phyloP scores from a whole-genome alignment of 2,329 filamentous ascomycete species.

The Aureobasidium vineae region DNA sequence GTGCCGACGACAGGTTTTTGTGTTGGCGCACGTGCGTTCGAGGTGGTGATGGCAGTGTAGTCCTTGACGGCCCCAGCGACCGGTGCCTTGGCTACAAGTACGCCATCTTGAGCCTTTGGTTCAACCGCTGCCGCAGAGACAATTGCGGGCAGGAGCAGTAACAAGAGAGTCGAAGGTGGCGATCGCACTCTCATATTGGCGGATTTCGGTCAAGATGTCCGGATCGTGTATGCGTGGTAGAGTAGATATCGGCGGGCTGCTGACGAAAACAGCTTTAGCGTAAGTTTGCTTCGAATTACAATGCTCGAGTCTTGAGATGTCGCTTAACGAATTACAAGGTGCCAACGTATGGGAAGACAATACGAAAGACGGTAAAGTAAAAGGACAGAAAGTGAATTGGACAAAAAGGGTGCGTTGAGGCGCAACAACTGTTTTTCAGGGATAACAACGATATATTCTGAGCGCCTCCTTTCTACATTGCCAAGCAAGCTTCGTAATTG shows the following conservation, averaged over 20 bases:
- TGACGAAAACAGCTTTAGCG: conserved; percentile 21
- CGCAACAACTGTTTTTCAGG: conserved; percentile 20
- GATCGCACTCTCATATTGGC: conserved; percentile 56
- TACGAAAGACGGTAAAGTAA: conserved; percentile 4
- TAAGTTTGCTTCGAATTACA: neutral
- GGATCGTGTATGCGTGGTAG: conserved; percentile 8
- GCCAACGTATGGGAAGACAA: neutral
- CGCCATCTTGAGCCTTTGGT: conserved; percentile 19
- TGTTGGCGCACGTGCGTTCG: conserved; percentile 18
- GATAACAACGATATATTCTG: conserved; percentile 20
- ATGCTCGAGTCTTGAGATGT: conserved; percentile 29
- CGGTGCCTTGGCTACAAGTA: conserved; percentile 33
- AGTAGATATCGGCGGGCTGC: conserved; percentile 16
- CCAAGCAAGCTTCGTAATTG: conserved; percentile 20
- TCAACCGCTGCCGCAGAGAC: conserved; percentile 46
- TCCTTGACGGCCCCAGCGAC: conserved; percentile 35
- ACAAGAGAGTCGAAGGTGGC: conserved; percentile 52
- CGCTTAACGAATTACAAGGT: conserved; percentile 29
- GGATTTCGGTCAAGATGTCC: conserved; percentile 5
- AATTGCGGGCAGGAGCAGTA: conserved; percentile 60
- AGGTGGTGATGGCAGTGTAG: conserved; percentile 30
- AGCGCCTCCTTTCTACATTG: conserved; percentile 22
- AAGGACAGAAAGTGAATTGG: neutral
- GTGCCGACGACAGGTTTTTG: conserved; percentile 49
- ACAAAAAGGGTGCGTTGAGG: conserved; percentile 12